phyloP scores from a whole-genome alignment of 495 filamentous ascomycete genomes.

The Staphylotrichum longicolle region DNA sequence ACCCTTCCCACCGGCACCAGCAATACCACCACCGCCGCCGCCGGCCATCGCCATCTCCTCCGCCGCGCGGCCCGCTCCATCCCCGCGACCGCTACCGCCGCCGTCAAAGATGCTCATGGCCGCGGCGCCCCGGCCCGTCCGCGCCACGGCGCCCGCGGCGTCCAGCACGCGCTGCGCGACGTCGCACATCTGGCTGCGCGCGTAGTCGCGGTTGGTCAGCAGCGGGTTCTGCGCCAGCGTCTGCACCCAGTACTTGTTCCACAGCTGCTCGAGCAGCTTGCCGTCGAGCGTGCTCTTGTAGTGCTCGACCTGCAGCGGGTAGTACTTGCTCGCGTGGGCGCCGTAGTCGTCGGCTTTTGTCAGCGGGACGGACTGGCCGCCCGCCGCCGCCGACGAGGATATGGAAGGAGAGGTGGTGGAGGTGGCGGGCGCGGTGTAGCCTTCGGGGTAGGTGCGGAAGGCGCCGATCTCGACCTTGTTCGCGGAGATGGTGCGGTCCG shows the following conservation, averaged over 20 bases:
- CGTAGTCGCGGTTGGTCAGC: constrained; percentile 89
- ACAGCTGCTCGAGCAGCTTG: constrained; percentile 79
- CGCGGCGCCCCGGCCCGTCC: constrained; percentile 23
- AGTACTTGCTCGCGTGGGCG: constrained; percentile 85
- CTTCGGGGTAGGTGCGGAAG: constrained; percentile 84
- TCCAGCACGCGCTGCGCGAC: constrained; percentile 75
- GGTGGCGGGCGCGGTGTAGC: constrained; percentile 53
- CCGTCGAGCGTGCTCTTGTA: constrained; percentile 90
- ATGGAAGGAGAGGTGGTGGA: constrained; percentile 42
- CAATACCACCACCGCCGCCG: constrained; percentile 13
- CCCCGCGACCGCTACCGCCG: constrained; percentile 12
- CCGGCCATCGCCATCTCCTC: constrained; percentile 5
- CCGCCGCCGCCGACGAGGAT: constrained; percentile 27
- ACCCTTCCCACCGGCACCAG: constrained; percentile 11
- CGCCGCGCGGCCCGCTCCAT: background rate
- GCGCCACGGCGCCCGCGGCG: constrained; percentile 51
- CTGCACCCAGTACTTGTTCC: constrained; percentile 99
- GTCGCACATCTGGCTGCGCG: constrained; percentile 88
- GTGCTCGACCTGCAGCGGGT: constrained; percentile 83
- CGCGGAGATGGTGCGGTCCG: constrained; percentile 90
- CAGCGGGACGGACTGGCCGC: constrained; percentile 76
- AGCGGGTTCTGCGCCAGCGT: constrained; percentile 95
- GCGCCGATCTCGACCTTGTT: constrained; percentile 97
- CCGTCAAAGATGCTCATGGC: constrained; percentile 2
- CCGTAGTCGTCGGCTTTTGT: constrained; percentile 95